Conservation (phyloP, 2,329 filamentous ascomycete genomes). For the Aspergillaceae sp. region DNA sequence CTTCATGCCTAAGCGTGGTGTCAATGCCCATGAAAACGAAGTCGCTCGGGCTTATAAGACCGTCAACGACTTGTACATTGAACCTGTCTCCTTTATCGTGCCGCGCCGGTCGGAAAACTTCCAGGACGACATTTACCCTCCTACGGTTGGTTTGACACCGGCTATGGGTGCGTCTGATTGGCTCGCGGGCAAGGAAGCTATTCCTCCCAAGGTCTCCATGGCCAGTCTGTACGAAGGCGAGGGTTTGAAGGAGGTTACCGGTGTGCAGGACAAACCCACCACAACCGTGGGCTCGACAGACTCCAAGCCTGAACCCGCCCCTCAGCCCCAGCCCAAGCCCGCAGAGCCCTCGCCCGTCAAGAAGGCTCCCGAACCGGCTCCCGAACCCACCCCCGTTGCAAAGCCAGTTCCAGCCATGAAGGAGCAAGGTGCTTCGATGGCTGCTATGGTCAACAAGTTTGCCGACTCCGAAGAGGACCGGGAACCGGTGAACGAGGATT, state of each 20-base stretch:
- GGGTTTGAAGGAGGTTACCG: constrained; percentile 63
- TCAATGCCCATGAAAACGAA: constrained; percentile 96
- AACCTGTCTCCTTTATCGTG: constrained; percentile 95
- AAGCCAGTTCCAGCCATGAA: constrained; percentile 61
- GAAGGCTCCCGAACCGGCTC: constrained; percentile 18
- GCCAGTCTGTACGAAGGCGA: constrained; percentile 84
- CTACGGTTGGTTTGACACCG: constrained; percentile 68
- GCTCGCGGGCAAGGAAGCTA: constrained; percentile 72
- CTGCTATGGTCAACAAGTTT: constrained; percentile 76
- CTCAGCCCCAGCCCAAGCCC: constrained; percentile 42
- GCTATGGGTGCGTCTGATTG: constrained; percentile 74
- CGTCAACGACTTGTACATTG: constrained; percentile 86
- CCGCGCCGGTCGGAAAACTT: constrained; percentile 88
- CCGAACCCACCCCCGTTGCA: constrained; percentile 26
- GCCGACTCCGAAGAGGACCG: constrained; percentile 63
- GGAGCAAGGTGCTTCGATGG: constrained; percentile 80
- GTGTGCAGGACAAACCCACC: constrained; percentile 34
- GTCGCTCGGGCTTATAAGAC: constrained; percentile 96
- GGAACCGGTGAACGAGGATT: constrained; percentile 53
- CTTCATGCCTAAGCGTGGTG: constrained; percentile 87
- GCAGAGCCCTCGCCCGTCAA: constrained; percentile 26
- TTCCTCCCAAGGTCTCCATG: constrained; percentile 87
- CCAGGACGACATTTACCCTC: constrained; percentile 95
- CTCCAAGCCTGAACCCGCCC: constrained; percentile 45
- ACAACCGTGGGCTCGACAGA: constrained; percentile 33